Evolutionary conservation across 805 yeast species (phyloP).

Genomic region (Candida michaelii): DNA sequence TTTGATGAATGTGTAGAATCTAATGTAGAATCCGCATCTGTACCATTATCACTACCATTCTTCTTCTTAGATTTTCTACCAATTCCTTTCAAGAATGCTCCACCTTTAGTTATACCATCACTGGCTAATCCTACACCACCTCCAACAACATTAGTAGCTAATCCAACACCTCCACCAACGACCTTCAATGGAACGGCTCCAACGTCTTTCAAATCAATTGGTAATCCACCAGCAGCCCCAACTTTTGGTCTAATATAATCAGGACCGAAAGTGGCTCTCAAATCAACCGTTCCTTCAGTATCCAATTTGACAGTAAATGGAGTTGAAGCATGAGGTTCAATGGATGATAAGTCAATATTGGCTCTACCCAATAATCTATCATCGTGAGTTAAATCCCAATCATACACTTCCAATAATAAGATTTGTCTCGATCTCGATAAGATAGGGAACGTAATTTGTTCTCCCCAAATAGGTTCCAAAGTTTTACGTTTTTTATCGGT

Average conservation of each 20-base stretch:
- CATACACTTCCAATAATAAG: slow-evolving; percentile 53
- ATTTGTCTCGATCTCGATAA: slow-evolving; percentile 60
- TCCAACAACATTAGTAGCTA: slow-evolving; percentile 35
- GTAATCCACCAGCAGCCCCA: slow-evolving; percentile 38
- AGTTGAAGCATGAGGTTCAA: slow-evolving; percentile 47
- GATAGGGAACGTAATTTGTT: slow-evolving; percentile 55
- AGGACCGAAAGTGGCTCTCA: slow-evolving; percentile 58
- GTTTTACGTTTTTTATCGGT: slow-evolving; percentile 66
- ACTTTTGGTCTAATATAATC: slow-evolving; percentile 66
- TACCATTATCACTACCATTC: slow-evolving; percentile 13
- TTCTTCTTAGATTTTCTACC: slow-evolving; percentile 23
- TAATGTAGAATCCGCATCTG: slow-evolving; percentile 7
- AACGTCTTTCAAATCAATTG: slow-evolving; percentile 38
- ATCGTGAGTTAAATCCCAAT: slow-evolving; percentile 79
- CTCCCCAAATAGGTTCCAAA: slow-evolving; percentile 77
- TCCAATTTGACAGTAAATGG: slow-evolving; percentile 50
- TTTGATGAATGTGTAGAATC: slow-evolving; percentile 2
- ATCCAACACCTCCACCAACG: slow-evolving; percentile 42
- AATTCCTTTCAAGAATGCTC: slow-evolving; percentile 36
- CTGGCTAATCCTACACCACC: slow-evolving; percentile 46
- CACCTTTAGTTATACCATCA: slow-evolving; percentile 51
- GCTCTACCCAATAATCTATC: slow-evolving; percentile 60
- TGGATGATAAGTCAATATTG: slow-evolving; percentile 46
- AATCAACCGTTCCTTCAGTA: slow-evolving; percentile 64
- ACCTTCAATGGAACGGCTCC: slow-evolving; percentile 50